These are phyloP conservation scores for Hypoxylon lienhwacheense DNA, from an alignment of 495 filamentous ascomycete species.

Conservation along the genomic window DNA sequence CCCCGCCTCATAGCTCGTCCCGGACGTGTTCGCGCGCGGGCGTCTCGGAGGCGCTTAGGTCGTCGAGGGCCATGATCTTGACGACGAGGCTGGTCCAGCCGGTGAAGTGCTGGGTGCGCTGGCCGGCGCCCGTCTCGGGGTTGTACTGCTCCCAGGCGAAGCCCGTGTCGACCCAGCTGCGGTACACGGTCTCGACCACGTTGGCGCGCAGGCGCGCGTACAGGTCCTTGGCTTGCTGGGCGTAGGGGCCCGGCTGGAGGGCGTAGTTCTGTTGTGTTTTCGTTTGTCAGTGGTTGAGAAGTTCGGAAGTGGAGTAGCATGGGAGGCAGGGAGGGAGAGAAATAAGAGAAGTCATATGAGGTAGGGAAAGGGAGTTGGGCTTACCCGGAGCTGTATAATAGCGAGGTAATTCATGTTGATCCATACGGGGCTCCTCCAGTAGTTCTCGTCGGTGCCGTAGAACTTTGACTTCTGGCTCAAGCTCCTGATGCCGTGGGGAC, in stretches of 20 bases:
- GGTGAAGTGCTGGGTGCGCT: slow-evolving; percentile 96
- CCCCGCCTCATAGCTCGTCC: too few species aligned
- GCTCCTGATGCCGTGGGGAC: slow-evolving; percentile 79
- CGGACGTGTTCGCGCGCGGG: slow-evolving; percentile 18
- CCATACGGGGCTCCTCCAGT: slow-evolving; percentile 96
- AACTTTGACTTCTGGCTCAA: slow-evolving; percentile 79
- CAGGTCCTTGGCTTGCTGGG: slow-evolving; percentile 66
- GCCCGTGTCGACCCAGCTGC: slow-evolving; percentile 83
- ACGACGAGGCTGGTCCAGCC: slow-evolving; percentile 98
- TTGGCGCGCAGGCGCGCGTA: slow-evolving; percentile 79
- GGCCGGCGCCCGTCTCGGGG: slow-evolving; percentile 85
- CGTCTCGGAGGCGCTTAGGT: slow-evolving; percentile 31
- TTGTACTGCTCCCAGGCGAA: slow-evolving; percentile 99
- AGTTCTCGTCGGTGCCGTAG: slow-evolving; percentile 91
- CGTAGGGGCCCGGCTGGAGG: slow-evolving; percentile 65
- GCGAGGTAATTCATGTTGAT: slow-evolving; percentile 97
- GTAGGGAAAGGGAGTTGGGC: too few species aligned
- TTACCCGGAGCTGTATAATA: slow-evolving; percentile 77
- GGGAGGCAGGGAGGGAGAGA: neutral
- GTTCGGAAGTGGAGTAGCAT: slow-evolving; percentile 22
- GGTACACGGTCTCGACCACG: slow-evolving; percentile 85
- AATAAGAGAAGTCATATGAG: slow-evolving; percentile 5
- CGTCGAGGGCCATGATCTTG: slow-evolving; percentile 89
- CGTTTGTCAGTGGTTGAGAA: slow-evolving; percentile 6
- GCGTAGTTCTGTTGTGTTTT: slow-evolving; percentile 54